phyloP scores from a whole-genome alignment of 805 yeast genomes.

The Candida suzukii region DNA sequence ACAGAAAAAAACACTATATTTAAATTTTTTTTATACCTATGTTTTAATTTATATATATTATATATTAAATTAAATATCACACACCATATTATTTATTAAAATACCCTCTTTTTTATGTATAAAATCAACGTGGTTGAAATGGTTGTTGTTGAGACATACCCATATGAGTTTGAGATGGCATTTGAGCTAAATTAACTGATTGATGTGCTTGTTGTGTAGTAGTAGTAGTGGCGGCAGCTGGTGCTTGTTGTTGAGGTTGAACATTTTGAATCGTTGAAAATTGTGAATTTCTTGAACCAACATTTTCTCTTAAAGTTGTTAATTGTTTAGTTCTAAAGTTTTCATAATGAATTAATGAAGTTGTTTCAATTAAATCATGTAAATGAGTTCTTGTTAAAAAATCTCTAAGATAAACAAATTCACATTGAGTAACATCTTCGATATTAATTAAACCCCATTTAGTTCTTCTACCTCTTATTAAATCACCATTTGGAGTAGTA shows the following conservation, averaged over 20 bases:
- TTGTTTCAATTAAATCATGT: slow-evolving; percentile 92
- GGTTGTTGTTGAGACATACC: neutral
- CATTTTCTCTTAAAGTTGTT: slow-evolving; percentile 87
- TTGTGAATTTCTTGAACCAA: slow-evolving; percentile 36
- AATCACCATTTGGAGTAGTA: slow-evolving; percentile 61
- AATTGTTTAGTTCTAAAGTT: slow-evolving; percentile 89
- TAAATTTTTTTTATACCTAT: no score
- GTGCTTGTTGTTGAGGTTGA: neutral
- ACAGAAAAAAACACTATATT: no score
- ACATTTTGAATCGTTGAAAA: slow-evolving; percentile 4
- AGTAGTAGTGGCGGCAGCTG: neutral
- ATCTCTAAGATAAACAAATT: slow-evolving; percentile 88
- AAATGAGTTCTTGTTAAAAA: slow-evolving; percentile 92
- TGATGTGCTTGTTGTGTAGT: neutral
- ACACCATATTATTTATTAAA: no score
- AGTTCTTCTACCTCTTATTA: slow-evolving; percentile 84
- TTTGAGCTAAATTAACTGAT: neutral
- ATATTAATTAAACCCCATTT: slow-evolving; percentile 92
- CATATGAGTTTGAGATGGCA: neutral
- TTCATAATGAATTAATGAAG: slow-evolving; percentile 84
- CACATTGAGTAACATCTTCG: slow-evolving; percentile 93
- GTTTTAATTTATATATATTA: no score
- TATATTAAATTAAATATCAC: no score
- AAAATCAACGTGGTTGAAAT: neutral
- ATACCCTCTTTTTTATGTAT: no score